phyloP scores from a whole-genome alignment of 2,329 filamentous ascomycete species.

The Aspergillus chevalieri region DNA sequence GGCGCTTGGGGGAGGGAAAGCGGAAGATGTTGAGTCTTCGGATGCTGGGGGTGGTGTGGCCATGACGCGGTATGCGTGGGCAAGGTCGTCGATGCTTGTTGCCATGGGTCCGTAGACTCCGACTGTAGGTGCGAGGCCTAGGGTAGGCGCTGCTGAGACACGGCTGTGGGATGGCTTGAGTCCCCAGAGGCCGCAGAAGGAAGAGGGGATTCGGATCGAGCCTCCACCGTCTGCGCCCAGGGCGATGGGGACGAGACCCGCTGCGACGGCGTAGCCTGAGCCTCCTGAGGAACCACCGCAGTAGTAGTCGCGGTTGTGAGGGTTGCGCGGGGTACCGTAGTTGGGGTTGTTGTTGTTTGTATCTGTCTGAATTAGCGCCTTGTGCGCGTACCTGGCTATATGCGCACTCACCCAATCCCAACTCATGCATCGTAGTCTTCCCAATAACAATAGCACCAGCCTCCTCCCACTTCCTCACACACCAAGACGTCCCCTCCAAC shows the following conservation, averaged over 20 bases:
- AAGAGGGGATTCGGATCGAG: slow-evolving; percentile 65
- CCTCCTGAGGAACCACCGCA: slow-evolving; percentile 77
- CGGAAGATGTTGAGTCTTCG: slow-evolving; percentile 51
- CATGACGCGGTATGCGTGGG: slow-evolving; percentile 76
- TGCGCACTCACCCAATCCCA: slow-evolving; percentile 56
- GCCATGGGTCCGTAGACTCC: slow-evolving; percentile 71
- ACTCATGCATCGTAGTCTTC: slow-evolving; percentile 73
- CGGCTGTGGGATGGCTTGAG: slow-evolving; percentile 74
- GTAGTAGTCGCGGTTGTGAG: slow-evolving; percentile 70
- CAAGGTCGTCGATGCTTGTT: slow-evolving; percentile 68
- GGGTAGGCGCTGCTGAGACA: slow-evolving; percentile 53
- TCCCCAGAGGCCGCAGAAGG: slow-evolving; percentile 74
- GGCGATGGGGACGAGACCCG: slow-evolving; percentile 65
- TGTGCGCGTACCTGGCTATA: background rate
- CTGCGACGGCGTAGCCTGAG: slow-evolving; percentile 62
- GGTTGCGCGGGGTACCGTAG: slow-evolving; percentile 71
- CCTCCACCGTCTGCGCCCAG: slow-evolving; percentile 72
- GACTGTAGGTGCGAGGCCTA: slow-evolving; percentile 55
- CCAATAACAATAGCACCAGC: slow-evolving; percentile 70
- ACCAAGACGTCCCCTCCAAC: slow-evolving; percentile 59
- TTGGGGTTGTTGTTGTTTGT: slow-evolving; percentile 76
- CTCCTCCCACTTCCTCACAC: slow-evolving; percentile 63
- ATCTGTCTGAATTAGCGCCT: slow-evolving; percentile 40
- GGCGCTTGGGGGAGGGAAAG: slow-evolving; percentile 55
- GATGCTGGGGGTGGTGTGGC: slow-evolving; percentile 59